A percentile compares a stretch with the other conserved stretches of the same genome.
These are phyloP conservation scores for Candida caryicola DNA, from an alignment of 805 yeast genomes.

Conservation along the genomic window DNA sequence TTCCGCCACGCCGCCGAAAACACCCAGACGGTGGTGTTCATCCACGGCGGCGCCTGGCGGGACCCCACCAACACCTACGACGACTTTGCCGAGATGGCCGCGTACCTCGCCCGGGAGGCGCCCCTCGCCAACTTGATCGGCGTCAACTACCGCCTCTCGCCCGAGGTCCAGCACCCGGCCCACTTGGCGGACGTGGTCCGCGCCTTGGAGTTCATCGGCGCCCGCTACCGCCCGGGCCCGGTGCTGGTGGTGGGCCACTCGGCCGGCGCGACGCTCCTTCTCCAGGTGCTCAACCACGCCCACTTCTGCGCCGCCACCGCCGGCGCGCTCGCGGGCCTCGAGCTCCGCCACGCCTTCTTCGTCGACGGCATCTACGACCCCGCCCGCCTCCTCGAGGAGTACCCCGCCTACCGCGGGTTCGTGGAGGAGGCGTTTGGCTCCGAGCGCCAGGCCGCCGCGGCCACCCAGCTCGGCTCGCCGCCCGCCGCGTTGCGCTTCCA, in stretches of 20 bases:
- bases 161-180: conserved; percentile 57
- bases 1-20: conserved; percentile 17
- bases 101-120: not conserved
- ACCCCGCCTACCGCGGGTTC: conserved; percentile 56
- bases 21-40: conserved; percentile 45
- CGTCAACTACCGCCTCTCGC: conserved; percentile 64
- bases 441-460: conserved; percentile 16
- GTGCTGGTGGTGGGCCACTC: conserved; percentile 65
- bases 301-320: conserved; percentile 14
- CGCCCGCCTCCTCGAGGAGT: conserved; percentile 50
- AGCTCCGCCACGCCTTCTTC: conserved; percentile 24
- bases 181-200: conserved; percentile 55
- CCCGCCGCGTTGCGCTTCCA: not conserved
- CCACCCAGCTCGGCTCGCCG: conserved; percentile 23
- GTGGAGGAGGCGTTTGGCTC: conserved; percentile 55
- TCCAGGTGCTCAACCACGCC: conserved; percentile 45
- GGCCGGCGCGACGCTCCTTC: conserved; percentile 68
- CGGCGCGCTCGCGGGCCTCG: not conserved
- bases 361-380: conserved; percentile 74
- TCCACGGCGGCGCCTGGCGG: conserved; percentile 92
- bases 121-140: conserved; percentile 25
- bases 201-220: conserved; percentile 37
- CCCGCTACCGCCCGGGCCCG: conserved; percentile 16
- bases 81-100: conserved; percentile 46
- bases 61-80: conserved; percentile 59